Percentiles rank a stretch among this genome's conserved stretches.
Conservation (phyloP, 805 yeast species). For the Candida corydali region DNA sequence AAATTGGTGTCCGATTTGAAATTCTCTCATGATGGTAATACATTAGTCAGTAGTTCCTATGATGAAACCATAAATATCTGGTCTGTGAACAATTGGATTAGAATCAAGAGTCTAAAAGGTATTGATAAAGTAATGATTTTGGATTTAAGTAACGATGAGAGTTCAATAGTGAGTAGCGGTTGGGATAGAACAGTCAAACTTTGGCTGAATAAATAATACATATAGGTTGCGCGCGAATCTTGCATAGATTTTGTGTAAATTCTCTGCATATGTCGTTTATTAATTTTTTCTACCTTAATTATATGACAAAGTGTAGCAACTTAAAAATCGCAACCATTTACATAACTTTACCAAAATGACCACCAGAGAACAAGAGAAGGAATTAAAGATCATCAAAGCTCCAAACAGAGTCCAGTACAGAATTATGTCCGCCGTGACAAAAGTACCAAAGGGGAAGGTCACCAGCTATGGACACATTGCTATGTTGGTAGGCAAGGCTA, state of each 20-base stretch:
- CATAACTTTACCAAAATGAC: background rate
- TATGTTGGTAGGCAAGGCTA: conserved; percentile 54
- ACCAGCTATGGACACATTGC: conserved; percentile 79
- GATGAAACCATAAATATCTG: conserved; percentile 62
- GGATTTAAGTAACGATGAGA: conserved; percentile 46
- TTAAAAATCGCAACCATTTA: background rate
- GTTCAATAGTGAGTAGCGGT: conserved; percentile 57
- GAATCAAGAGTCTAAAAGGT: conserved; percentile 49
- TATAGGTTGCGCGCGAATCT: too few species aligned
- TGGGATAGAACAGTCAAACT: conserved; percentile 81
- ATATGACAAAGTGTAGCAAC: too few species aligned
- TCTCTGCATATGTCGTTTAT: too few species aligned
- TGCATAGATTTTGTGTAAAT: too few species aligned
- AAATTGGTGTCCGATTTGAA: conserved; percentile 65
- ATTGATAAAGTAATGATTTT: conserved; percentile 70
- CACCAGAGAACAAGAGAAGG: conserved; percentile 3
- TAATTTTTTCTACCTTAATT: too few species aligned
- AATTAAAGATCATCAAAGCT: conserved; percentile 1
- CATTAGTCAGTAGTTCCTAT: conserved; percentile 60
- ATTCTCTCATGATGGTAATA: conserved; percentile 47
- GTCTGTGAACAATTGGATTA: conserved; percentile 69
- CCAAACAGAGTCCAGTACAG: conserved; percentile 2
- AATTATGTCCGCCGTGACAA: conserved; percentile 11
- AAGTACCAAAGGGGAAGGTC: conserved; percentile 60
- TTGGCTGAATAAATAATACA: too few species aligned